A percentile compares a stretch with the other conserved stretches of the same genome.
phyloP scores from a whole-genome alignment of 1,139 yeast species.

The Sugiyamaella grinbergsii region DNA sequence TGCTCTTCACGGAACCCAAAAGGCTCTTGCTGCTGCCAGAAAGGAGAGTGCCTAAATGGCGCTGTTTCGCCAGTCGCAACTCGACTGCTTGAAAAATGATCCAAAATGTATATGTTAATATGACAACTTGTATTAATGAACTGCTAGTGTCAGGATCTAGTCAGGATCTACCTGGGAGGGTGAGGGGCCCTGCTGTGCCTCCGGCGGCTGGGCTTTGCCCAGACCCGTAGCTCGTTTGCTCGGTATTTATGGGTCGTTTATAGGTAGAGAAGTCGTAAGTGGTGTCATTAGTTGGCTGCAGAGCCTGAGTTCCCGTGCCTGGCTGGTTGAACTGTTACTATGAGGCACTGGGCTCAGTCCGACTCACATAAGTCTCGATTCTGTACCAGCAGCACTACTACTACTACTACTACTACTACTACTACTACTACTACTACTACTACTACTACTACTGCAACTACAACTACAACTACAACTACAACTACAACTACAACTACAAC shows the following conservation, averaged over 20 bases:
- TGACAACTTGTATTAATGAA: constrained; percentile 8
- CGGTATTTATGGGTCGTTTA: background rate
- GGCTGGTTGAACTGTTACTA: background rate
- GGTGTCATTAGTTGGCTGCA: background rate
- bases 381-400: background rate
- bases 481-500: too few species aligned
- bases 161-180: too few species aligned
- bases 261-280: background rate
- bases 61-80: too few species aligned
- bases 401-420: too few species aligned
- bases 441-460: too few species aligned
- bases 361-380: background rate
- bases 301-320: background rate
- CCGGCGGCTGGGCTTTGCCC: constrained; percentile 17
- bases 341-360: background rate
- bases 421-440: too few species aligned
- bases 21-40: constrained; percentile 65
- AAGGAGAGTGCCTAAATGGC: constrained; percentile 18
- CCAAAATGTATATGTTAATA: constrained; percentile 18
- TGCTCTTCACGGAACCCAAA: constrained; percentile 97
- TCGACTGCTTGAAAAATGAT: too few species aligned
- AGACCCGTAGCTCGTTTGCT: constrained; percentile 13
- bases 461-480: too few species aligned
- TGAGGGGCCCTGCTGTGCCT: constrained; percentile 9
- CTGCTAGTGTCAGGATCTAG: too few species aligned